phyloP scores from a whole-genome alignment of 2,329 filamentous ascomycete species.

The Alternaria triticimaculans region DNA sequence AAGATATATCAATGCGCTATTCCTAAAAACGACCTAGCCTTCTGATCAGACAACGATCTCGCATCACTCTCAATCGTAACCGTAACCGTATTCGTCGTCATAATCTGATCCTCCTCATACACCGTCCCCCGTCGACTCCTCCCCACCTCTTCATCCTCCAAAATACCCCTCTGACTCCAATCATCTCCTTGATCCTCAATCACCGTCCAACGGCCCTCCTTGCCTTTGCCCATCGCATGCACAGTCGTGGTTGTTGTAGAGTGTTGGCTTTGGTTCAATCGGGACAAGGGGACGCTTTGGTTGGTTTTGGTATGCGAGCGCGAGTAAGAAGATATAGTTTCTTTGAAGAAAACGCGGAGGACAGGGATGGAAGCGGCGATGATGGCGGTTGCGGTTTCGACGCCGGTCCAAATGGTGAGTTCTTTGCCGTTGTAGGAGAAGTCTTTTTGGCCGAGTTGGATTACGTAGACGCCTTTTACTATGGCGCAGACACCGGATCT shows the following conservation, averaged over 20 bases:
- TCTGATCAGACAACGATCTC: background rate
- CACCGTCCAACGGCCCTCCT: slow-evolving; percentile 1
- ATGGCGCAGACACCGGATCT: slow-evolving; percentile 37
- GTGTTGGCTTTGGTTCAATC: slow-evolving; percentile 2
- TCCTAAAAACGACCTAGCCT: background rate
- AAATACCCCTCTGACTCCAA: slow-evolving; percentile 5
- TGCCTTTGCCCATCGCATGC: background rate
- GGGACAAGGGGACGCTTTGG: background rate
- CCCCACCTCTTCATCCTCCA: slow-evolving; percentile 7
- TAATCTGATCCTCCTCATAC: background rate
- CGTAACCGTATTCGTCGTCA: slow-evolving; percentile 13
- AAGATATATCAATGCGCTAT: background rate
- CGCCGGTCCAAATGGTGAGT: slow-evolving; percentile 38
- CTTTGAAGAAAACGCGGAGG: slow-evolving; percentile 41
- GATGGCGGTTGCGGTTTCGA: slow-evolving; percentile 39
- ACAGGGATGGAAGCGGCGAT: slow-evolving; percentile 39
- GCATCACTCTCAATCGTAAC: slow-evolving; percentile 7
- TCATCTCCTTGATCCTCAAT: background rate
- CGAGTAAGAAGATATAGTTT: slow-evolving; percentile 19
- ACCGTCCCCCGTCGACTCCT: background rate
- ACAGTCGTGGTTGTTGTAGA: slow-evolving; percentile 4
- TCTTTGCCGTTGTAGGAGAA: slow-evolving; percentile 41
- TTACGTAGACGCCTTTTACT: slow-evolving; percentile 33
- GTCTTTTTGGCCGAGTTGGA: slow-evolving; percentile 31
- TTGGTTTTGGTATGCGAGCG: background rate